Evolutionary conservation across 2,329 filamentous ascomycete genomes (phyloP).

Genomic region (Elsinoe perseae): DNA sequence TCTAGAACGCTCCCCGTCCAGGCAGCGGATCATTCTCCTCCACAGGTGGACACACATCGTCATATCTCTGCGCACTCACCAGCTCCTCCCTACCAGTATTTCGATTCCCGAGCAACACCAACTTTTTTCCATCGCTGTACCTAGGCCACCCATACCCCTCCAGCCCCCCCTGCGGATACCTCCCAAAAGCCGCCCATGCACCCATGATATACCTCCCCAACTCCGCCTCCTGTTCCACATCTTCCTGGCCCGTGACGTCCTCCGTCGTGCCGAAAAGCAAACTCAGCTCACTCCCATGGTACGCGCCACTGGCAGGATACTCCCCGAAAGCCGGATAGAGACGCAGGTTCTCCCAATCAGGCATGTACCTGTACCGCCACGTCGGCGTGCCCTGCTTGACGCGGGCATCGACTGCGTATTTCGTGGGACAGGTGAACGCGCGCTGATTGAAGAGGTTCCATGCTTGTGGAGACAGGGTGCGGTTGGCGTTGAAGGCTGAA

Average conservation of each 20-base stretch:
- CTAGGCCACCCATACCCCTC: constrained; percentile 32
- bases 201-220: constrained; percentile 24
- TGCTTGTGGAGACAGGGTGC: constrained; percentile 18
- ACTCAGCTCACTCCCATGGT: constrained; percentile 36
- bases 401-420: constrained; percentile 34
- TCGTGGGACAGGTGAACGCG: constrained; percentile 34
- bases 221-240: constrained; percentile 18
- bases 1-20: neutral
- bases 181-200: constrained; percentile 31
- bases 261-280: constrained; percentile 28
- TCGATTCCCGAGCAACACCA: constrained; percentile 1
- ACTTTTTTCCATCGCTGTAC: constrained; percentile 20
- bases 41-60: neutral
- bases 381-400: constrained; percentile 30
- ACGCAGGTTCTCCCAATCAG: constrained; percentile 43
- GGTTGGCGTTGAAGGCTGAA: neutral
- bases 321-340: constrained; percentile 22
- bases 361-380: constrained; percentile 44
- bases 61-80: neutral
- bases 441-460: constrained; percentile 19
- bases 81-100: neutral
- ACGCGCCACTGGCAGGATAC: constrained; percentile 40
- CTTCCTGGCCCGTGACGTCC: constrained; percentile 24
- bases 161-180: constrained; percentile 27
- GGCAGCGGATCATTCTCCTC: constrained; percentile 8